phyloP scores from a whole-genome alignment of 2,329 filamentous ascomycete species.

The Pseudogymnoascus sp. region DNA sequence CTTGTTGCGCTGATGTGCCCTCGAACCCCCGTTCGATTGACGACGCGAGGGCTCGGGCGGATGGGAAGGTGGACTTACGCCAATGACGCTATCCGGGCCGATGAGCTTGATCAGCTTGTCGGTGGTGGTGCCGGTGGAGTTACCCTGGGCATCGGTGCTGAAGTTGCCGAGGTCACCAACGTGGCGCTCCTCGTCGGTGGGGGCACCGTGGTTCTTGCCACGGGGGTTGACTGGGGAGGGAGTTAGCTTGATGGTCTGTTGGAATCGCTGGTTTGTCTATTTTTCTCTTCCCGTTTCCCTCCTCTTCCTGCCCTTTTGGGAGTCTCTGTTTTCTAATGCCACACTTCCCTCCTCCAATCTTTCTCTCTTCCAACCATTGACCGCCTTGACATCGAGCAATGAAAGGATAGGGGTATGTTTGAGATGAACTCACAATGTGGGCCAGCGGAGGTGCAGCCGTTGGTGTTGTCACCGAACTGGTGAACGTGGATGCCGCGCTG shows the following conservation, averaged over 20 bases:
- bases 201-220: slow-evolving; percentile 86
- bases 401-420: neutral
- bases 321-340: neutral
- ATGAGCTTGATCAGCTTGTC: slow-evolving; percentile 93
- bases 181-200: slow-evolving; percentile 75
- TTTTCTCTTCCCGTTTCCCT: neutral
- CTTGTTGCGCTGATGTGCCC: too few species aligned
- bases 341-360: neutral
- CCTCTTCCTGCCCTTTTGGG: neutral
- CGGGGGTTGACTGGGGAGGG: slow-evolving; percentile 78
- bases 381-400: neutral
- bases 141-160: slow-evolving; percentile 88
- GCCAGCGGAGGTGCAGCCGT: slow-evolving; percentile 96
- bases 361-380: neutral
- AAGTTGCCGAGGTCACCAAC: slow-evolving; percentile 98
- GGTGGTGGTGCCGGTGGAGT: slow-evolving; percentile 69
- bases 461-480: slow-evolving; percentile 99
- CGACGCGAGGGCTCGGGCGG: neutral
- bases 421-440: slow-evolving; percentile 72
- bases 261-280: neutral
- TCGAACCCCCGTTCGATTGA: too few species aligned
- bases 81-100: slow-evolving; percentile 88
- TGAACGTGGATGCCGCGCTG: slow-evolving; percentile 98
- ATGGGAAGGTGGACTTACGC: slow-evolving; percentile 48
- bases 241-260: slow-evolving; percentile 10